phyloP scores from a whole-genome alignment of 495 filamentous ascomycete genomes.

The Clavariopsis aquatica region DNA sequence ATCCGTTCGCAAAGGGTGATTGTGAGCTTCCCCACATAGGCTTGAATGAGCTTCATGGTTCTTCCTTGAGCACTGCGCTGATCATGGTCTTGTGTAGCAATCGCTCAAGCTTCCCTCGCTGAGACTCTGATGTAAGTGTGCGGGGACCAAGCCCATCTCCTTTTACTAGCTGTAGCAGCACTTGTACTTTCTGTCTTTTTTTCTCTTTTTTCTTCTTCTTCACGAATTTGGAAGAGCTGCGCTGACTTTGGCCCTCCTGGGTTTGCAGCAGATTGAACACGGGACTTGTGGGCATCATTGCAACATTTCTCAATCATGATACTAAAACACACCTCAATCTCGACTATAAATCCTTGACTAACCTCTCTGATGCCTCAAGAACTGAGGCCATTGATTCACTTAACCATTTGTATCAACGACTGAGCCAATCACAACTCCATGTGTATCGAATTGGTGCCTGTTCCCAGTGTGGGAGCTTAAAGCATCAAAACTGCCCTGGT shows the following conservation, averaged over 20 bases:
- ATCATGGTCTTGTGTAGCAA: slow-evolving; percentile 4
- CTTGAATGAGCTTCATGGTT: slow-evolving; percentile 11
- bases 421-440: slow-evolving; percentile 34
- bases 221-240: background rate
- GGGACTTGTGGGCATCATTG: slow-evolving; percentile 48
- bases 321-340: slow-evolving; percentile 36
- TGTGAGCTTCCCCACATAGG: slow-evolving; percentile 33
- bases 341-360: slow-evolving; percentile 45
- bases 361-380: slow-evolving; percentile 44
- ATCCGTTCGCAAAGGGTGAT: slow-evolving; percentile 43
- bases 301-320: slow-evolving; percentile 43
- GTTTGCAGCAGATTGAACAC: slow-evolving; percentile 47
- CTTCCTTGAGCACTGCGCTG: slow-evolving; percentile 18
- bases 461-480: slow-evolving; percentile 23
- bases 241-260: too few species aligned
- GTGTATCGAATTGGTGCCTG: slow-evolving; percentile 22
- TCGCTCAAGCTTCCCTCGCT: slow-evolving; percentile 8
- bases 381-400: slow-evolving; percentile 43
- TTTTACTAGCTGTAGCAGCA: too few species aligned
- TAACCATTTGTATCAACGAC: slow-evolving; percentile 40
- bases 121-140: too few species aligned
- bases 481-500: slow-evolving; percentile 20
- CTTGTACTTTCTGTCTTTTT: too few species aligned
- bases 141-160: too few species aligned
- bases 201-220: too few species aligned